Evolutionary conservation across 371 early-diverging fungal species (phyloP), one percentile per base, ranked within the genome.

Genomic region (Catenaria anguillulae): DNA sequence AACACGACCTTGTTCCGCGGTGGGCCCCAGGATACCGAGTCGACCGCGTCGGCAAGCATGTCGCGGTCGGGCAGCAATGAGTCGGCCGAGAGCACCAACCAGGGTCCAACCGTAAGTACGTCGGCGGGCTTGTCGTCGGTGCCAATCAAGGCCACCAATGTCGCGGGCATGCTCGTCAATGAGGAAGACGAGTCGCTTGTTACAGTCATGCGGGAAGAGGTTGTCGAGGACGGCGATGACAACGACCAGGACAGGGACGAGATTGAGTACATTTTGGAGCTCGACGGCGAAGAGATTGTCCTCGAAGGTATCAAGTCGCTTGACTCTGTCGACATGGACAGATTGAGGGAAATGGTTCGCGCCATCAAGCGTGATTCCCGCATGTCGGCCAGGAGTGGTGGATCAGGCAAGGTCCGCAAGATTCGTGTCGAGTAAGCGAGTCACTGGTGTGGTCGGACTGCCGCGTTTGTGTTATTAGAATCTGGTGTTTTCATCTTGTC

Each of bases 231-330:
- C 13, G 12, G 15, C 26, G 29, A 50, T 13, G 26, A 26, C 13
- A 13, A 15, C 31, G n/a, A n/a, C n/a, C n/a, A n/a, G n/a, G n/a
- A n/a, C n/a, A n/a, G n/a, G n/a, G 29, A 50, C 29, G 52, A 50
- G 52, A 29, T 50, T 23, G 52, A 50, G 52, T 50, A 50, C 52
- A 29, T 50, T 26, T 19, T 50, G 15, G 31, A 24, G 13, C 8
- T 50, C 29, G 52, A 50, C 52, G 52, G 52, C 52, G 52, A 50
- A 31, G 29, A 50, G 52, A 50, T 50, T 29, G 52, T 50, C 29
- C 52, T 50, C 13, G 52, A 50, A 23, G 52, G 52, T 10, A 29
- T 50, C 52, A 26, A 29, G 52, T 50, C 52, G 52, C 52, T 50
- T 4, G 52, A 50, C 15, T 12, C 13, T 13, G 52, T 50, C 52